A percentile compares a stretch with the other conserved stretches of the same genome.
phyloP scores from a whole-genome alignment of 2,329 filamentous ascomycete species.

The Cladosporium colombiae region DNA sequence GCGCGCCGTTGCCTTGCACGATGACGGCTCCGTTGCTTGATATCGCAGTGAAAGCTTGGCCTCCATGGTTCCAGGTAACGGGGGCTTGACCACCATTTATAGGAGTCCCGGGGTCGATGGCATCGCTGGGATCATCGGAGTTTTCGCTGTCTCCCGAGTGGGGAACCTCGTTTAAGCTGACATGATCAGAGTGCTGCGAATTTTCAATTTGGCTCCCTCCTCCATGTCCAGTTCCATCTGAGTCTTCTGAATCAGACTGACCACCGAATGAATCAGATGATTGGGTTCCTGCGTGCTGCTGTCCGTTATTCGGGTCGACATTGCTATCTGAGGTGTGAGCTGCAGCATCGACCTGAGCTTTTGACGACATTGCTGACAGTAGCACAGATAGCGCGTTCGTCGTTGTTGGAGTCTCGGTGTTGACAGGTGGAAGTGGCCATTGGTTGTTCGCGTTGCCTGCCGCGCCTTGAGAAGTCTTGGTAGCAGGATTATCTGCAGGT shows the following conservation, averaged over 20 bases:
- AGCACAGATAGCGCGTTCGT: conserved; percentile 12
- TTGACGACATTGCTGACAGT: not conserved
- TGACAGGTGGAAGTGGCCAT: not conserved
- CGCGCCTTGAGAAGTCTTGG: not conserved
- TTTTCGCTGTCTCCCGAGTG: not conserved
- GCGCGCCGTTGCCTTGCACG: not conserved
- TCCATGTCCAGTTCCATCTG: not conserved
- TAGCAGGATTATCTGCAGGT: not conserved
- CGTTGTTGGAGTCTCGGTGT: not conserved
- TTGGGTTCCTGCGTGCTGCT: not conserved
- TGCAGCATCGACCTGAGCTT: not conserved
- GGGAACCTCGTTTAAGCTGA: not conserved
- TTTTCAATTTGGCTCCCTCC: not conserved
- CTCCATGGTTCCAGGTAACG: not conserved
- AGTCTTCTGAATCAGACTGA: not conserved
- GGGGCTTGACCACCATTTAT: not conserved
- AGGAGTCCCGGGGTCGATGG: not conserved
- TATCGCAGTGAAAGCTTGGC: conserved; percentile 3
- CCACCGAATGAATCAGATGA: not conserved
- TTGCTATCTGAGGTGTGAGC: not conserved
- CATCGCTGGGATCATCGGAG: not conserved
- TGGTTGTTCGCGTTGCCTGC: not conserved
- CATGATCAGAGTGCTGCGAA: not conserved
- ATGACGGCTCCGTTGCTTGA: not conserved
- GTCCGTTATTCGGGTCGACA: not conserved